Evolutionary conservation across 768 basidiomycete genomes (phyloP), one percentile per base, ranked within the genome.

Genomic region (Tulasnella sp.): DNA sequence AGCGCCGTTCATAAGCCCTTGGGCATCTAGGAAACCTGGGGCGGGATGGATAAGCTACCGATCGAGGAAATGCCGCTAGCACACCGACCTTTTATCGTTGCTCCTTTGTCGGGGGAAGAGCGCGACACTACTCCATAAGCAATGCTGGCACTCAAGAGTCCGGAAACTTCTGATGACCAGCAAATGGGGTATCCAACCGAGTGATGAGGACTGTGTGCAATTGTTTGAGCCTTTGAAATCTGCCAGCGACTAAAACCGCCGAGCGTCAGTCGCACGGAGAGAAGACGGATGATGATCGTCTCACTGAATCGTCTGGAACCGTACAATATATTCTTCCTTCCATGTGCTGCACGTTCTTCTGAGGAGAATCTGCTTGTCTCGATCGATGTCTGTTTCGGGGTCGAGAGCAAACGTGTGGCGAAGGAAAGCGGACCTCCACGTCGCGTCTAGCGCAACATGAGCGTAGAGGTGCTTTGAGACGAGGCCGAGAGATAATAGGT

Each of bases 391-490:
- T 78, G 85, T 85, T 85, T 95, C 93, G 24, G 93, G 94, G 12
- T 88, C 86, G 77, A 94, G 89, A 75, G 90, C 91, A 69, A 94
- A 84, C 84, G 91, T 91, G 84, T 92, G 92, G 77, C 88, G 89
- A 81, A 91, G 86, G 85, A 94, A 94, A 41, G 95, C 94, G 28
- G 90, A 87, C 76, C 90, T 88, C 94, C 94, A 96, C 48, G 93
- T 95, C 83, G 90, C 92, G 81, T 96, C 94, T 83, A 93, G 89
- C 78, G 89, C 89, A 88, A 94, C 86, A 88, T 94, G 94, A 82
- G 89, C 87, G 84, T 89, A 87, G 79, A 94, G 88, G 80, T 83
- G 84, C 73, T 85, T 86, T 85, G 88, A 89, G 81, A 92, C 90
- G 82, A 86, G 84, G 31, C 88, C 88, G 82, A 96, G 90, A 1